phyloP scores from a whole-genome alignment of 148 eudicot genomes.

The Dianthus caryophyllus region DNA sequence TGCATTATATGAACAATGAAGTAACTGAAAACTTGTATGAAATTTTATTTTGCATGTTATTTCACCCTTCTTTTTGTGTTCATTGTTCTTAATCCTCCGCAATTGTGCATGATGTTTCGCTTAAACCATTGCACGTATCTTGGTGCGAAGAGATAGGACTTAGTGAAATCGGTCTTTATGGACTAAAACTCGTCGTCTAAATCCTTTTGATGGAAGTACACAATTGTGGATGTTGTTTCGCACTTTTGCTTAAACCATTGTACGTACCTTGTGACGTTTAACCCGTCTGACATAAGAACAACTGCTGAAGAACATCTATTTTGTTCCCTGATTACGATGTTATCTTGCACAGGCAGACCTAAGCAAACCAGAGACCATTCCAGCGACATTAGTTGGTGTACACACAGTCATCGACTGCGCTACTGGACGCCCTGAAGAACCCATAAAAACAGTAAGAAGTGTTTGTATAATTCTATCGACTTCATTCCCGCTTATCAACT shows the following conservation, averaged over 20 bases:
- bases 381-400: conserved; percentile 90
- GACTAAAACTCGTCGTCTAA: background rate
- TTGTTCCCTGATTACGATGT: conserved; percentile 20
- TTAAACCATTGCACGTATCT: too few species aligned
- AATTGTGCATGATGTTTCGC: too few species aligned
- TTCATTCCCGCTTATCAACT: background rate
- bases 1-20: too few species aligned
- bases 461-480: background rate
- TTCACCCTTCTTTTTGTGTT: background rate
- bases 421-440: conserved; percentile 99
- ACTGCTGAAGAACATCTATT: background rate
- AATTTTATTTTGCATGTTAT: background rate
- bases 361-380: conserved; percentile 88
- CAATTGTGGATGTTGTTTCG: background rate
- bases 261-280: too few species aligned
- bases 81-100: too few species aligned
- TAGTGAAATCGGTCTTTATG: too few species aligned
- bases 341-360: conserved; percentile 75
- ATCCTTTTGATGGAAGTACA: background rate
- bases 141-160: background rate
- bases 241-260: too few species aligned
- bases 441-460: conserved; percentile 83
- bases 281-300: background rate
- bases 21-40: background rate
- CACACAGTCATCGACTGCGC: conserved; percentile 96